Evolutionary conservation across 2,329 filamentous ascomycete genomes (phyloP), one percentile per base, ranked within the genome.

Genomic region (Colletotrichum cordylinicola): DNA sequence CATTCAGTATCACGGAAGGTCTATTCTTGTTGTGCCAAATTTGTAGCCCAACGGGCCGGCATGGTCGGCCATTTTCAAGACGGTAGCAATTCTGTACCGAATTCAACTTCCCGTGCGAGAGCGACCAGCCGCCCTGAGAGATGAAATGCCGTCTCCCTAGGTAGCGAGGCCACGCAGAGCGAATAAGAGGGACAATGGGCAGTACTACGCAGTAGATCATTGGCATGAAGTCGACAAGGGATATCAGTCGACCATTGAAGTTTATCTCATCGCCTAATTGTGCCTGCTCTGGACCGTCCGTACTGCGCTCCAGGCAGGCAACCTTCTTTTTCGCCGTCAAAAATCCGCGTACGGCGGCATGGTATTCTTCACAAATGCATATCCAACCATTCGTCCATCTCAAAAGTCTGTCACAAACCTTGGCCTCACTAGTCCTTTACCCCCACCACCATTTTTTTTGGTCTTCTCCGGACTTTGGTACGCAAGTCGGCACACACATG

Each of bases 361-460:
- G 70, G 70, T 43, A 70, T 76, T 76, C 71, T 66, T 48, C 70
- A 74, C 73, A 75, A 64, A 58, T 69, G 70, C 73, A 75, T 75
- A 31, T 69, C 37, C 67, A 56, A 55, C 29, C 5, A 75, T 69
- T 74, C 66, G 64, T 52, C 70, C 64, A 69, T 68, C 7, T n/a
- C 15, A 29, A 58, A 74, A 60, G 27, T 35, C 21, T 67, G 24
- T 67, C 29, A 39, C 13, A 9, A 70, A 64, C 39, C 37, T 18
- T 73, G 35, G 6, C 68, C 31, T 33, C 61, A n/a, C 43, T 48
- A 21, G 43, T 21, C 43, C 43, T 48, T 48, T 8, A 21, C 18
- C 18, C 43, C 43, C n/a, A 48, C 43, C 18, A 48, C 43, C 43
- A 6, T 21, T 48, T 33, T 33, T 33, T 48, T 48, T 48, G 8